A percentile compares a stretch with the other conserved stretches of the same genome.
Evolutionary conservation across 2,329 filamentous ascomycete species (phyloP).

Genomic region (Cercospora brassicicola): DNA sequence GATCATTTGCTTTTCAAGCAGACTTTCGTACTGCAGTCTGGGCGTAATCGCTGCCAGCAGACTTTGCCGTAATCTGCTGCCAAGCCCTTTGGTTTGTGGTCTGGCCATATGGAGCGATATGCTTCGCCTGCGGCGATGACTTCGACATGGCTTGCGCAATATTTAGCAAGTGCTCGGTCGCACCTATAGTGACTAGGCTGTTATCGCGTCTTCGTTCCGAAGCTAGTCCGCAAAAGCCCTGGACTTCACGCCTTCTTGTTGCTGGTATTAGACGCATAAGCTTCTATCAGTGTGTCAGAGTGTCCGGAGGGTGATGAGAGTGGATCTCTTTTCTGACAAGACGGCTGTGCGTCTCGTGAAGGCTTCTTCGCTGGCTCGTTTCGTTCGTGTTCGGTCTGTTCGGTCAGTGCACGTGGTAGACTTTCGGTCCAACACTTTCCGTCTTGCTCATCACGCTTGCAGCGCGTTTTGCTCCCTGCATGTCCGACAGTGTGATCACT

Average conservation of each 20-base stretch:
- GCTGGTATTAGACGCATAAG: neutral
- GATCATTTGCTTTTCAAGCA: neutral
- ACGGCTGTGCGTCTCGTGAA: neutral
- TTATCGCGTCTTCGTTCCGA: neutral
- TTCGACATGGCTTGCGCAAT: neutral
- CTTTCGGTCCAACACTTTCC: neutral
- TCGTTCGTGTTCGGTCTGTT: neutral
- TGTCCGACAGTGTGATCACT: neutral
- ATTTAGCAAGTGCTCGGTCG: neutral
- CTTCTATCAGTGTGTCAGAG: neutral
- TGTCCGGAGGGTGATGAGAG: neutral
- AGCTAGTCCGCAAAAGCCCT: neutral
- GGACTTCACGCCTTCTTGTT: neutral
- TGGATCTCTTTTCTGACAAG: neutral
- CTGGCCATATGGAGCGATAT: neutral
- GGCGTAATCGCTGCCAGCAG: neutral
- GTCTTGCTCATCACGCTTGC: neutral
- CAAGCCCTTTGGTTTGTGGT: neutral
- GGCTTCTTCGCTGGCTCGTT: neutral
- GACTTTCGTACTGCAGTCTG: neutral
- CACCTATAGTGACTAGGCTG: neutral
- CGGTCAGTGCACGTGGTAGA: neutral
- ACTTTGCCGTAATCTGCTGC: neutral
- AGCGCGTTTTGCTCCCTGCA: neutral
- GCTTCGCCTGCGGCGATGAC: neutral